A percentile compares a stretch with the other conserved stretches of the same genome.
These are phyloP conservation scores for Conticribra weissflogii DNA, from an alignment of 108 stramenopile species.

Conservation along the genomic window DNA sequence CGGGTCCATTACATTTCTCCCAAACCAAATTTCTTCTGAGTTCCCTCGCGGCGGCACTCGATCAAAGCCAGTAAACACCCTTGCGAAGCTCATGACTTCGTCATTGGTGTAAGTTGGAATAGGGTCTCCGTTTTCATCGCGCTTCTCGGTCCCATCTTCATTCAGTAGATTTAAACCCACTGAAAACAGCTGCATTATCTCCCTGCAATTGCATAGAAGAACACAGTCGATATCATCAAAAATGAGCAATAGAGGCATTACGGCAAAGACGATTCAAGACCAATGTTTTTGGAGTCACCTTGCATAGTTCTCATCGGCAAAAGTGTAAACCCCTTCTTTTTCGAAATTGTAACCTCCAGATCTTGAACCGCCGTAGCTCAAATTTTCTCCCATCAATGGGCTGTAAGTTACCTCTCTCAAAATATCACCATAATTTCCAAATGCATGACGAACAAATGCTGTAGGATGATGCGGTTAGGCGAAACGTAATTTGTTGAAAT, in stretches of 20 bases:
- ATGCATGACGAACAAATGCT: constrained; percentile 41
- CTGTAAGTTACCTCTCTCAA: constrained; percentile 43
- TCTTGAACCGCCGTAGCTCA: constrained; percentile 49
- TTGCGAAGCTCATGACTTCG: constrained; percentile 54
- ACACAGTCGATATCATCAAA: constrained; percentile 11
- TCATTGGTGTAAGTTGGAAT: constrained; percentile 56
- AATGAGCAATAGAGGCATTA: neutral
- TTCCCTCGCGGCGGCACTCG: neutral
- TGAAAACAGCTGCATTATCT: constrained; percentile 72
- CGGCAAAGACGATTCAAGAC: neutral
- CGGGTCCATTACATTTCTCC: constrained; percentile 30
- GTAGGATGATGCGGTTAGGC: no score
- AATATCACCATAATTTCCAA: constrained; percentile 45
- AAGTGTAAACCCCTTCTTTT: constrained; percentile 12
- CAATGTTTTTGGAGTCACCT: neutral
- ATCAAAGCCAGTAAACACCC: constrained; percentile 50
- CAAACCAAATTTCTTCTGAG: neutral
- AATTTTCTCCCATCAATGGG: constrained; percentile 62
- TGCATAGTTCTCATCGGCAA: constrained; percentile 59
- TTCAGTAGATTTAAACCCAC: constrained; percentile 58
- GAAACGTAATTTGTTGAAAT: no score
- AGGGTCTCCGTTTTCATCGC: constrained; percentile 30
- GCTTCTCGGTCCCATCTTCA: constrained; percentile 52
- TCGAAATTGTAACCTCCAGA: constrained; percentile 27
- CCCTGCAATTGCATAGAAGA: constrained; percentile 43